A percentile compares a stretch with the other conserved stretches of the same genome.
phyloP scores from a whole-genome alignment of 2,329 filamentous ascomycete genomes.

The Plenodomus biglobosus region DNA sequence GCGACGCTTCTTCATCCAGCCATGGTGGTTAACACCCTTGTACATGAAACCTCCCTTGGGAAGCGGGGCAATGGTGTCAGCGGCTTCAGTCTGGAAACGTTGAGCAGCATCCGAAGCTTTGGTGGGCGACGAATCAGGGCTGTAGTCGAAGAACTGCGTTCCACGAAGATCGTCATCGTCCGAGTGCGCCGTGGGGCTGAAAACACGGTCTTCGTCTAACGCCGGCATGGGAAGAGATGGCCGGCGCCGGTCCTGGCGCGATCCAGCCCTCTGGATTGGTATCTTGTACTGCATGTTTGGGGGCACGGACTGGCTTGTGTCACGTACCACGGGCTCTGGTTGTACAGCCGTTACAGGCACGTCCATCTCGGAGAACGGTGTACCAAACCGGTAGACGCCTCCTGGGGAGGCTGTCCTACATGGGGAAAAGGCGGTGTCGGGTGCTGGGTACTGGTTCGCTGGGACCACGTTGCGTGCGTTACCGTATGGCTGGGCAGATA shows the following conservation, averaged over 20 bases:
- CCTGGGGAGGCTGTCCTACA: constrained; percentile 57
- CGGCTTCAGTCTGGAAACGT: constrained; percentile 20
- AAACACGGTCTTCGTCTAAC: constrained; percentile 65
- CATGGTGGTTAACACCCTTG: constrained; percentile 67
- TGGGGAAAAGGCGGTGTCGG: constrained; percentile 48
- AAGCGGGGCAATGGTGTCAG: constrained; percentile 29
- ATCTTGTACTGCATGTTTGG: constrained; percentile 83
- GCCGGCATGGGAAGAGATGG: constrained; percentile 71
- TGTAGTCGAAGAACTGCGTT: constrained; percentile 37
- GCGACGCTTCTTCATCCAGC: constrained; percentile 93
- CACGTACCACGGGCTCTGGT: constrained; percentile 71
- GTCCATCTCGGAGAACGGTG: constrained; percentile 88
- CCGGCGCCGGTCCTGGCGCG: constrained; percentile 55
- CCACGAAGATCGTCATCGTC: constrained; percentile 40
- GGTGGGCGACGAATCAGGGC: constrained; percentile 38
- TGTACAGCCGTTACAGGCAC: constrained; percentile 76
- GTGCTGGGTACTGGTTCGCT: constrained; percentile 30
- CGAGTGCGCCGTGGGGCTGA: constrained; percentile 41
- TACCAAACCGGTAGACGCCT: constrained; percentile 74
- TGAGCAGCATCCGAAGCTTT: constrained; percentile 22
- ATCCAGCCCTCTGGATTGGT: constrained; percentile 50
- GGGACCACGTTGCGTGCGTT: constrained; percentile 28
- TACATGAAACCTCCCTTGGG: constrained; percentile 44
- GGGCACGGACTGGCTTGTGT: constrained; percentile 85
- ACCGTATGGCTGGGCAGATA: constrained; percentile 37